These are phyloP conservation scores for Xylariaceae sp. DNA, from an alignment of 2,329 filamentous ascomycete species.

Conservation along the genomic window DNA sequence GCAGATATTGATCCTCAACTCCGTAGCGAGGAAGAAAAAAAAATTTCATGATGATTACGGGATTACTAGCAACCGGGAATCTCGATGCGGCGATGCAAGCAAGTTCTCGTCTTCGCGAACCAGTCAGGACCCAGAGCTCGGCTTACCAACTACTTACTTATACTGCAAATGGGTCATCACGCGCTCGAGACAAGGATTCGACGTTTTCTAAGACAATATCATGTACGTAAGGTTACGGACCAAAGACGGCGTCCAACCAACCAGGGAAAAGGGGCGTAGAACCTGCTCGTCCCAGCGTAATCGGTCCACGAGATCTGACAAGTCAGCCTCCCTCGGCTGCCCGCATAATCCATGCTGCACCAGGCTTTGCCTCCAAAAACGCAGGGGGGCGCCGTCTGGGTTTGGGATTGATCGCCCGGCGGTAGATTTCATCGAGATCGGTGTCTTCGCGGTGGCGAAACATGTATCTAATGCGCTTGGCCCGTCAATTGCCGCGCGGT, in stretches of 20 bases:
- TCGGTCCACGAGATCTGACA: conserved; percentile 28
- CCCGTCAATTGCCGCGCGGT: conserved; percentile 14
- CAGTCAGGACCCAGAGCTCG: too few relatives aligned
- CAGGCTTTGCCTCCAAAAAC: conserved; percentile 5
- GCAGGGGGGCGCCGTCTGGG: conserved; percentile 4
- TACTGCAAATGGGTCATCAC: too few relatives aligned
- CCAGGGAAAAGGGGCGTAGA: neutral
- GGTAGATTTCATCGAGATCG: neutral
- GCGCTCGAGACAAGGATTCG: too few relatives aligned
- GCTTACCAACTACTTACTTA: too few relatives aligned
- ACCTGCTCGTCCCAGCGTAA: conserved; percentile 4
- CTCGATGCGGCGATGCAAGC: too few relatives aligned
- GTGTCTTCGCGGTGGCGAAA: too few relatives aligned
- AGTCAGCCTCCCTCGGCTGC: conserved; percentile 26
- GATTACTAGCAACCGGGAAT: too few relatives aligned
- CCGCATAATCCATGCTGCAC: conserved; percentile 18
- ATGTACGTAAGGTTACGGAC: neutral
- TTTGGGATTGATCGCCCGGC: neutral
- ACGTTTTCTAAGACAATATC: neutral
- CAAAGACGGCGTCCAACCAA: neutral
- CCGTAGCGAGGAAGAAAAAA: too few relatives aligned
- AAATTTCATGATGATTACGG: too few relatives aligned
- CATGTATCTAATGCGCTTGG: neutral
- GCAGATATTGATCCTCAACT: too few relatives aligned
- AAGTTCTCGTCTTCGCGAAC: too few relatives aligned